A percentile compares a stretch with the other conserved stretches of the same genome.
Evolutionary conservation across 192 early-diverging fungal species (phyloP).

Genomic region (Obelidium mucronatum): DNA sequence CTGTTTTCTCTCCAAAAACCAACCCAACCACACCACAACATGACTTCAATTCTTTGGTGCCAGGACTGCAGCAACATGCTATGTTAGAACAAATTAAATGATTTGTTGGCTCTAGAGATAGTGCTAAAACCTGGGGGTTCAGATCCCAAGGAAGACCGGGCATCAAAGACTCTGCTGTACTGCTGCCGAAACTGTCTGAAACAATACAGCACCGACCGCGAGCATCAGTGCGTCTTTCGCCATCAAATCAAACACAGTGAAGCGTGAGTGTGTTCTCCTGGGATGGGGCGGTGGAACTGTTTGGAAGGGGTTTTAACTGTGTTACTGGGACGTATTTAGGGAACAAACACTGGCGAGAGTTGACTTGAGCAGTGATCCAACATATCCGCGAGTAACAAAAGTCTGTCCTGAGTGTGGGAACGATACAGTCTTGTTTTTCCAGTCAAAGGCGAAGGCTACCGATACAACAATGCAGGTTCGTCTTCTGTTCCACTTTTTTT

Average conservation of each 20-base stretch:
- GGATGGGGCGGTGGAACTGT: background rate
- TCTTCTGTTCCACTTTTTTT: conserved; percentile 42
- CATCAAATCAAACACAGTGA: conserved; percentile 52
- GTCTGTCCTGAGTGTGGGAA: conserved; percentile 53
- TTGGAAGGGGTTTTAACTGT: background rate
- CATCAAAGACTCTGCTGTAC: conserved; percentile 45
- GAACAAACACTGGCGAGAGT: conserved; percentile 52
- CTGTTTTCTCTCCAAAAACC: background rate
- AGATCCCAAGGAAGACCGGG: conserved; percentile 63
- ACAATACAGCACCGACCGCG: conserved; percentile 41
- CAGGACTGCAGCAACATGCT: conserved; percentile 39
- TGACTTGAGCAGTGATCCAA: conserved; percentile 61
- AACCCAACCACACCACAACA: conserved; percentile 7
- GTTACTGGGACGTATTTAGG: conserved; percentile 37
- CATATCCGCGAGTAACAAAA: conserved; percentile 49
- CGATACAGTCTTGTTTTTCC: conserved; percentile 52
- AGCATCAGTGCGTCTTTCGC: conserved; percentile 51
- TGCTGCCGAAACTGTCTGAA: conserved; percentile 63
- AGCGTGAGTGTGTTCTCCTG: conserved; percentile 34
- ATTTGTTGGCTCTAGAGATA: too few relatives aligned
- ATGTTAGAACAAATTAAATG: conserved; percentile 9
- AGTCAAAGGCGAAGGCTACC: conserved; percentile 49
- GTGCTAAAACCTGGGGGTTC: conserved; percentile 34
- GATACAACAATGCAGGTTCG: conserved; percentile 62
- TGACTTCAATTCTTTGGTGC: conserved; percentile 31